Conservation (phyloP, 225 moss, liverwort and hornwort species). For the Marchantia polymorpha region DNA sequence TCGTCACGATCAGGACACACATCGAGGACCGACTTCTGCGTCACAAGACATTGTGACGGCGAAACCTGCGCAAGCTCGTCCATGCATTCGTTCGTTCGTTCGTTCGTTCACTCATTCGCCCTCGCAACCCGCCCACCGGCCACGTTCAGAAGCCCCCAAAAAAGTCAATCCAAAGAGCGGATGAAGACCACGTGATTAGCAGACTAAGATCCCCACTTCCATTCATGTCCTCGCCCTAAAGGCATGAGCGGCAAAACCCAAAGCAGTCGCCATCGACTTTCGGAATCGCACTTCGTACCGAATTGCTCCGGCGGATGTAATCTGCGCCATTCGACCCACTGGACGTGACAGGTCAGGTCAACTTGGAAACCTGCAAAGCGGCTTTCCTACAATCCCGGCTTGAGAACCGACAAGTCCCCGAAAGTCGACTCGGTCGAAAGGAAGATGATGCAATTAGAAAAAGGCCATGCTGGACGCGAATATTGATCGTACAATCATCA, state of each 20-base stretch:
- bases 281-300: neutral
- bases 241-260: neutral
- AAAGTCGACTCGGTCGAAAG: neutral
- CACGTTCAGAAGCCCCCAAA: no score
- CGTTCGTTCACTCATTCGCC: no score
- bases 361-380: neutral
- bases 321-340: neutral
- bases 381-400: neutral
- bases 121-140: no score
- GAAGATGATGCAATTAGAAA: no score
- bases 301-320: neutral
- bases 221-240: neutral
- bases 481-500: neutral
- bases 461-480: neutral
- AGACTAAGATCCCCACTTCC: neutral
- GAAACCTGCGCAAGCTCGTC: neutral
- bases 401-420: neutral
- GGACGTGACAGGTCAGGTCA: neutral
- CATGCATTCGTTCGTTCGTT: neutral
- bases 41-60: neutral
- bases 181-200: neutral
- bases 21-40: neutral
- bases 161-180: no score
- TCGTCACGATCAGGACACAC: neutral
- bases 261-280: neutral